These are phyloP conservation scores for Kernera saxatilis DNA, from an alignment of 345 rosid genomes.

Conservation along the genomic window DNA sequence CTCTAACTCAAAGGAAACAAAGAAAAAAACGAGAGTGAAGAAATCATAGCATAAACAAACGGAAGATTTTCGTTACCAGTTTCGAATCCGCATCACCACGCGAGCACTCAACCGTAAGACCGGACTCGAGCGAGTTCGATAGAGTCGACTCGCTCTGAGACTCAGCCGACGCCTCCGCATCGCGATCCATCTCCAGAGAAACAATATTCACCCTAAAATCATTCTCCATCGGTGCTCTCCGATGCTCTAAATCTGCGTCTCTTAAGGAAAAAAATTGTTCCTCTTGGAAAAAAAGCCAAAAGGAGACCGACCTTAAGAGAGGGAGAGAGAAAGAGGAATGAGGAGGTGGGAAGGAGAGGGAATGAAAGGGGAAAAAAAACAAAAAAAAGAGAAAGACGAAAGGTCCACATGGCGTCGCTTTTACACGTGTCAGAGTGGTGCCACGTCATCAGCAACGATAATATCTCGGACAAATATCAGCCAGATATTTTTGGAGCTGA, in stretches of 20 bases:
- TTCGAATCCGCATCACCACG: conserved; percentile 13
- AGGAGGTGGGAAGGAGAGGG: not conserved
- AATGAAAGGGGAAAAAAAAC: not conserved
- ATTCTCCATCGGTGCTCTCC: conserved; percentile 20
- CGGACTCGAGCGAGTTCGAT: conserved; percentile 41
- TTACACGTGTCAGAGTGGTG: conserved; percentile 43
- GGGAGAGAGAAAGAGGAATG: not conserved
- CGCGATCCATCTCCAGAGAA: conserved; percentile 33
- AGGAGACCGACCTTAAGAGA: not conserved
- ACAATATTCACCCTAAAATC: conserved; percentile 20
- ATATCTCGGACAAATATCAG: conserved; percentile 43
- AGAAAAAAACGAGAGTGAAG: not conserved
- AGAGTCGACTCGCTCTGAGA: conserved; percentile 32
- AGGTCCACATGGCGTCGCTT: conserved; percentile 62
- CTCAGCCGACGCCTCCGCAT: not conserved
- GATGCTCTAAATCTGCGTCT: not conserved
- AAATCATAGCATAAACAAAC: not conserved
- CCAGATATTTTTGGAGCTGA: conserved; percentile 35
- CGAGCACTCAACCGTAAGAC: conserved; percentile 28
- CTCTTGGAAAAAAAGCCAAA: not conserved
- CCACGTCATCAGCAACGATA: conserved; percentile 39
- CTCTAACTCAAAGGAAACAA: not conserved
- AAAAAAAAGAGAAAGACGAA: not conserved
- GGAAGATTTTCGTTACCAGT: conserved; percentile 30
- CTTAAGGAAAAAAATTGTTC: not conserved